phyloP scores from a whole-genome alignment of 2,329 filamentous ascomycete species.

The Ambrosiella cleistominuta region DNA sequence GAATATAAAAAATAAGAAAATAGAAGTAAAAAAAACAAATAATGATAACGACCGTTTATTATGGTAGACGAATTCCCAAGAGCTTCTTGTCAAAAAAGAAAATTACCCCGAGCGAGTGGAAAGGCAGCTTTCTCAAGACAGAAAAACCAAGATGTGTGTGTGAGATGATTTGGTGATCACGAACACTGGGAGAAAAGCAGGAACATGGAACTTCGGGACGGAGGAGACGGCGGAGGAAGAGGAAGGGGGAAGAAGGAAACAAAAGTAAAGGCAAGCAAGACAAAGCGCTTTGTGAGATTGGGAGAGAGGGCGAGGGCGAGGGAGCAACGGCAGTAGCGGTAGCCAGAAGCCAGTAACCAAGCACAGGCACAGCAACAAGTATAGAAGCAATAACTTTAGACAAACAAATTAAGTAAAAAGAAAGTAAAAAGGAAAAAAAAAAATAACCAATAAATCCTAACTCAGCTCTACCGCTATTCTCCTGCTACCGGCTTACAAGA shows the following conservation, averaged over 20 bases:
- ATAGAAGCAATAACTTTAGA: too few species aligned
- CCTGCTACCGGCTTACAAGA: too few species aligned
- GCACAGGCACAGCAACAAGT: too few species aligned
- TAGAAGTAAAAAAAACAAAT: background rate
- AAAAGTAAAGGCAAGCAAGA: background rate
- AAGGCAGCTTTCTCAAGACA: slow-evolving; percentile 1
- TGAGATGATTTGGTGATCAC: background rate
- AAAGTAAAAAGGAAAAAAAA: too few species aligned
- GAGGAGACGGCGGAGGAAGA: background rate
- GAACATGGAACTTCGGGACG: background rate
- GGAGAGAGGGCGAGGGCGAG: too few species aligned
- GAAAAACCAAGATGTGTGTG: background rate
- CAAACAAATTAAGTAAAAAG: too few species aligned
- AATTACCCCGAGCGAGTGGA: background rate
- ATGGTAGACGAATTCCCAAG: background rate
- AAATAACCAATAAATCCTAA: too few species aligned
- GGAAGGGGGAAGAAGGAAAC: background rate
- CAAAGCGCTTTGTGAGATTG: background rate
- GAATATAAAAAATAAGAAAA: too few species aligned
- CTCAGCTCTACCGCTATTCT: too few species aligned
- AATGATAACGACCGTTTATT: background rate
- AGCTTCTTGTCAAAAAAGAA: too few species aligned
- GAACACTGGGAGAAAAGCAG: background rate
- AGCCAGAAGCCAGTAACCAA: too few species aligned
- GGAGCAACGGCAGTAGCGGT: too few species aligned